Evolutionary conservation across 2,329 filamentous ascomycete species (phyloP).

Genomic region (Didymella pinodella): DNA sequence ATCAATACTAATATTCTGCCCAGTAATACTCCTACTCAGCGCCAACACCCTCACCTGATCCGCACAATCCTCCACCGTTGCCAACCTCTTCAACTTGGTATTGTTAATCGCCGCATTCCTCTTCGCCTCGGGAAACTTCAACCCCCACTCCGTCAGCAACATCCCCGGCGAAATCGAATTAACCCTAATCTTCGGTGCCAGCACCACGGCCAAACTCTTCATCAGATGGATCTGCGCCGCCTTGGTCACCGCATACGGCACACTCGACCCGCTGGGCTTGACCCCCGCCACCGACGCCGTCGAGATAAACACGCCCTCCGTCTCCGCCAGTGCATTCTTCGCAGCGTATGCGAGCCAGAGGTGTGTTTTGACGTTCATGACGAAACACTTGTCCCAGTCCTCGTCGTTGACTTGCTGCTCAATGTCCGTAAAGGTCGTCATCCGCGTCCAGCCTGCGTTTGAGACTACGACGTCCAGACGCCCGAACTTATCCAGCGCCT

Average conservation of each 20-base stretch:
- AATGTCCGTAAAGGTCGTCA: constrained; percentile 66
- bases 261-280: constrained; percentile 68
- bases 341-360: constrained; percentile 64
- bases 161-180: constrained; percentile 72
- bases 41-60: constrained; percentile 48
- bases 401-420: constrained; percentile 65
- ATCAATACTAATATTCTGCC: constrained; percentile 51
- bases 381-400: constrained; percentile 72
- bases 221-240: constrained; percentile 74
- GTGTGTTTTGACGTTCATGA: constrained; percentile 65
- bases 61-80: constrained; percentile 60
- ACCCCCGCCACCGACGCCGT: constrained; percentile 72
- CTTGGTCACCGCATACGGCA: constrained; percentile 81
- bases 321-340: constrained; percentile 65
- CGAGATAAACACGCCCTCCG: constrained; percentile 68
- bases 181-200: constrained; percentile 68
- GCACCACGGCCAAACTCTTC: constrained; percentile 68
- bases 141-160: constrained; percentile 65
- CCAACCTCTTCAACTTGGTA: constrained; percentile 60
- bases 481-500: constrained; percentile 56
- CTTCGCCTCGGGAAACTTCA: constrained; percentile 58
- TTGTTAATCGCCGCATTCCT: constrained; percentile 53
- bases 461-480: constrained; percentile 58
- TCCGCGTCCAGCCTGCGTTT: constrained; percentile 69
- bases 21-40: constrained; percentile 47